Percentiles rank a stretch among this genome's conserved stretches.
Evolutionary conservation across 768 basidiomycete genomes (phyloP).

Genomic region (Pulveroboletus frians): DNA sequence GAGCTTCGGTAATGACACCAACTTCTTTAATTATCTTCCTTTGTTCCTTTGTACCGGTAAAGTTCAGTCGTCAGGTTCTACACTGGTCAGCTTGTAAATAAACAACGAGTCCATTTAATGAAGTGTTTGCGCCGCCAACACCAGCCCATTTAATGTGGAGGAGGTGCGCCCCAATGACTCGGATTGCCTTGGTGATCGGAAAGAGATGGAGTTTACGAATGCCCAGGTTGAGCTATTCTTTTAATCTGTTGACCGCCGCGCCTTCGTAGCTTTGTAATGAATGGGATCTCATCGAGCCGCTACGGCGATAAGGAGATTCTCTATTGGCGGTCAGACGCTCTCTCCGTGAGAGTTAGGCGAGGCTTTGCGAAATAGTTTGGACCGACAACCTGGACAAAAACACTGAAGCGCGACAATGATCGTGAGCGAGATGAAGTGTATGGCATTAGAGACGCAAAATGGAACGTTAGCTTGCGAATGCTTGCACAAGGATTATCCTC

Average conservation of each 20-base stretch:
- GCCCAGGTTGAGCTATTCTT: slow-evolving; percentile 4
- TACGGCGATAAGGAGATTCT: slow-evolving; percentile 2
- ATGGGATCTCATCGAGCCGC: slow-evolving; percentile 1
- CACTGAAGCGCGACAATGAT: not conserved
- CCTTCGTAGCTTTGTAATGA: slow-evolving; percentile 19
- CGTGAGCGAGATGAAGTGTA: not conserved
- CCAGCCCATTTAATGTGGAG: slow-evolving; percentile 98
- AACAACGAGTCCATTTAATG: slow-evolving; percentile 87
- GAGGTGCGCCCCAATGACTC: slow-evolving; percentile 79
- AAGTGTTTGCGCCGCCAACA: slow-evolving; percentile 89
- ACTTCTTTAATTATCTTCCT: slow-evolving; percentile 56
- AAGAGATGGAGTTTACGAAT: slow-evolving; percentile 67
- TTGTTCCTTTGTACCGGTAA: slow-evolving; percentile 3
- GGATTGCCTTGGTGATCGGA: slow-evolving; percentile 82
- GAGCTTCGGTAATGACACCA: slow-evolving; percentile 94
- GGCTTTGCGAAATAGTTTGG: not conserved
- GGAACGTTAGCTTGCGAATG: not conserved
- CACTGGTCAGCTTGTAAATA: slow-evolving; percentile 39
- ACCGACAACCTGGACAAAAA: not conserved
- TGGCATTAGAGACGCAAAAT: not conserved
- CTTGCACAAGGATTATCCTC: not conserved
- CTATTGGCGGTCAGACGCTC: slow-evolving; percentile 1
- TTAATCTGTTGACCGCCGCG: slow-evolving; percentile 2
- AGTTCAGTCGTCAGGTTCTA: not conserved
- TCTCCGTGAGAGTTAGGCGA: not conserved